phyloP scores from a whole-genome alignment of 257 asterid species.

The Scutellaria baicalensis region DNA sequence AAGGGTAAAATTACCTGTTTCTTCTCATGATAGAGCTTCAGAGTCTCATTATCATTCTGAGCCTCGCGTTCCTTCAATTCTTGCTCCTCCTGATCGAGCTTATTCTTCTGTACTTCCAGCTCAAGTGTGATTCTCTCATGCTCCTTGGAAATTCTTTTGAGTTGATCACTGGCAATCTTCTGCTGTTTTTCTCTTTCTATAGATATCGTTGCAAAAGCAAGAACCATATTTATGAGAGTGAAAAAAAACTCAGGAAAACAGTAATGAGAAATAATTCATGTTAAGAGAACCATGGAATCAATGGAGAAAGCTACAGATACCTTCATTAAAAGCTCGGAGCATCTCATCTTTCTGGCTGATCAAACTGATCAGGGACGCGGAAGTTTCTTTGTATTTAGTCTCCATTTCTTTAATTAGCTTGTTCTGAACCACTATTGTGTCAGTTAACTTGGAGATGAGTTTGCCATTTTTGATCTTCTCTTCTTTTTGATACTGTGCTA shows the following conservation, averaged over 20 bases:
- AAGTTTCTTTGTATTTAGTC: constrained; percentile 34
- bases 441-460: constrained; percentile 26
- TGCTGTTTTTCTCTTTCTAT: constrained; percentile 35
- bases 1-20: constrained; percentile 27
- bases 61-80: constrained; percentile 43
- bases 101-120: constrained; percentile 23
- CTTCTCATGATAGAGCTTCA: constrained; percentile 26
- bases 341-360: constrained; percentile 31
- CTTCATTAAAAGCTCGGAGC: constrained; percentile 31
- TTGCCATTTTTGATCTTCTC: constrained; percentile 22
- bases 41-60: constrained; percentile 24
- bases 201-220: background rate
- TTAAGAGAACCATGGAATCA: background rate
- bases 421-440: constrained; percentile 18
- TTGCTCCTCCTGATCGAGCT: constrained; percentile 24
- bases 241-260: background rate
- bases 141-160: constrained; percentile 15
- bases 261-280: background rate
- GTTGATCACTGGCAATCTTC: constrained; percentile 18
- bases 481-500: constrained; percentile 26
- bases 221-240: background rate
- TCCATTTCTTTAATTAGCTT: constrained; percentile 32
- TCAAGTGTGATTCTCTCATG: constrained; percentile 20
- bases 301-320: constrained; percentile 12
- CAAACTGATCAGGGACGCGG: constrained; percentile 20